Conservation (phyloP, 2,329 filamentous ascomycete species). For the Torrubiellomyces zombiae region DNA sequence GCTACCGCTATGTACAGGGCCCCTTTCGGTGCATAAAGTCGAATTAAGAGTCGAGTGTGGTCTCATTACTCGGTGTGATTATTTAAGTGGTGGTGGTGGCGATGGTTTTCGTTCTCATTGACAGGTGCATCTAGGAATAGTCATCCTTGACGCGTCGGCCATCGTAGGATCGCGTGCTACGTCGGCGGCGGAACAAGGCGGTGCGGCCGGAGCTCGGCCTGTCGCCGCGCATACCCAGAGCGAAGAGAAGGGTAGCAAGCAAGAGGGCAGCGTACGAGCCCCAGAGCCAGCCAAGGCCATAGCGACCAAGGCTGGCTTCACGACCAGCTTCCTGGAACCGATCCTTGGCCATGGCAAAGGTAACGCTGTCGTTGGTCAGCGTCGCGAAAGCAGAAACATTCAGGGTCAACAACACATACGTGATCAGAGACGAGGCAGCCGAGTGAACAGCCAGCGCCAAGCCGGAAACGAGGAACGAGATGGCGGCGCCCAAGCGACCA, state of each 20-base stretch:
- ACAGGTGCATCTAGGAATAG: constrained; percentile 38
- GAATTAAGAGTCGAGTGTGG: no score
- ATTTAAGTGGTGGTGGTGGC: no score
- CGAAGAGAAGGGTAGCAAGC: constrained; percentile 52
- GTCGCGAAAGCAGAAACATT: constrained; percentile 1
- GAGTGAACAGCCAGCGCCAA: constrained; percentile 54
- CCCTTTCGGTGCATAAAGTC: no score
- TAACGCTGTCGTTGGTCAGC: constrained; percentile 20
- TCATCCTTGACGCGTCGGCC: constrained; percentile 53
- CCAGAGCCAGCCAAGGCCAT: constrained; percentile 67
- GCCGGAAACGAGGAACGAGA: constrained; percentile 41
- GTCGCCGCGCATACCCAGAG: constrained; percentile 37
- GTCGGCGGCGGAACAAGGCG: constrained; percentile 12
- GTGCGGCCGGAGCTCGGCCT: constrained; percentile 14
- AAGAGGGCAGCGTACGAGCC: constrained; percentile 49
- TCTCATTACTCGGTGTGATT: no score
- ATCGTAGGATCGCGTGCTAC: constrained; percentile 21
- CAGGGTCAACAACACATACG: constrained; percentile 46
- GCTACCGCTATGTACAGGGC: no score
- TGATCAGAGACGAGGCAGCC: constrained; percentile 55
- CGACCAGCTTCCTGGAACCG: constrained; percentile 40
- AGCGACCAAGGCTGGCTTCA: constrained; percentile 43
- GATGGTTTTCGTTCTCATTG: no score
- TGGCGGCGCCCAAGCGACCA: constrained; percentile 51
- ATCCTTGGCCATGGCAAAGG: constrained; percentile 53